Conservation (phyloP, 2,329 filamentous ascomycete species). For the Drechslerella stenobrocha region DNA sequence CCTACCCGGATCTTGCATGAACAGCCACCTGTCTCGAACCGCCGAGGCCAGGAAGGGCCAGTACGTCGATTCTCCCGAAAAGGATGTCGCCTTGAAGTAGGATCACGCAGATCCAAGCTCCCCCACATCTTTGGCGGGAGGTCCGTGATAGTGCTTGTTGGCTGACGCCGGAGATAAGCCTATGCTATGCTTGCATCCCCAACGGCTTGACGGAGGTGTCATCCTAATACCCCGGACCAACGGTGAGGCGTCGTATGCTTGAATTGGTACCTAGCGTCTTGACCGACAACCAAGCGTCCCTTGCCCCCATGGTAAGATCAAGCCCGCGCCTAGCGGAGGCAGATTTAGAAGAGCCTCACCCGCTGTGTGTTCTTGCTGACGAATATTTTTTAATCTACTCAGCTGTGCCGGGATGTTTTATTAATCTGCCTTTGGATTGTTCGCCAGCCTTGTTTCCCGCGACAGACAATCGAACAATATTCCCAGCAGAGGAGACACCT, state of each 20-base stretch:
- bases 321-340: not conserved
- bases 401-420: slow-evolving; percentile 29
- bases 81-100: not conserved
- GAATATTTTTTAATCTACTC: slow-evolving; percentile 37
- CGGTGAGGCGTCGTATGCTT: too few species aligned
- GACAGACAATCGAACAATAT: not conserved
- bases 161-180: not conserved
- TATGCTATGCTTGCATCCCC: not conserved
- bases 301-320: not conserved
- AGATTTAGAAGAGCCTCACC: slow-evolving; percentile 31
- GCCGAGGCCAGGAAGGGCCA: not conserved
- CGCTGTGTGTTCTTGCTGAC: slow-evolving; percentile 17
- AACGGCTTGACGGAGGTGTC: not conserved
- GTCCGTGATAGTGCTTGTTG: too few species aligned
- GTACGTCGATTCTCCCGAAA: not conserved
- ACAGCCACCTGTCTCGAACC: not conserved
- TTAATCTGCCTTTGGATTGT: too few species aligned
- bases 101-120: too few species aligned
- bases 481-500: too few species aligned
- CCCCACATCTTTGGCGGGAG: too few species aligned
- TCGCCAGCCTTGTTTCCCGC: too few species aligned
- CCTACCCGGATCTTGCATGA: slow-evolving; percentile 8
- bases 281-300: not conserved
- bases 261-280: too few species aligned
- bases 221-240: too few species aligned